These are phyloP conservation scores for Phytophthora sp. DNA, from an alignment of 352 stramenopile species.

Conservation along the genomic window DNA sequence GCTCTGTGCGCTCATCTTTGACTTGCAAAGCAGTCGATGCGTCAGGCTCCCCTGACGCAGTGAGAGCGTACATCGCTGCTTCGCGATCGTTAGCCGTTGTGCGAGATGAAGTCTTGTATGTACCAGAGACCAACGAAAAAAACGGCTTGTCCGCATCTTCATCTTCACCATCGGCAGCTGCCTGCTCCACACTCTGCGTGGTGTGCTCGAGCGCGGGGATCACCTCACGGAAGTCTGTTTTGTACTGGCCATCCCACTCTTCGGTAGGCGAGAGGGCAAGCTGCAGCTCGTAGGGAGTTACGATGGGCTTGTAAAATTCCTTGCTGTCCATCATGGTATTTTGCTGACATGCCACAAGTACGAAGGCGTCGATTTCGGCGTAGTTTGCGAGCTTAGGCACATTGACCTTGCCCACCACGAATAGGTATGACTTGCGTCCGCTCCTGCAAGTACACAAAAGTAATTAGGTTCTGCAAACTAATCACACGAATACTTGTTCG, in stretches of 20 bases:
- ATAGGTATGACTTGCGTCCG: slow-evolving; percentile 95
- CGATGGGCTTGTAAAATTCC: slow-evolving; percentile 92
- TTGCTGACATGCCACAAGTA: slow-evolving; percentile 96
- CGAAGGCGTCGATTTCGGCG: slow-evolving; percentile 97
- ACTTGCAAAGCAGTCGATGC: slow-evolving; percentile 56
- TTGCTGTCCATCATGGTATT: slow-evolving; percentile 94
- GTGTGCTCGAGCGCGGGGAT: slow-evolving; percentile 60
- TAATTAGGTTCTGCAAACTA: not conserved
- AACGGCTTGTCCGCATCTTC: slow-evolving; percentile 72
- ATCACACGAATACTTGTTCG: not conserved
- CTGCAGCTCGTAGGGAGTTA: slow-evolving; percentile 96
- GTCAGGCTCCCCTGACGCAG: slow-evolving; percentile 26
- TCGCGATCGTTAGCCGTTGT: slow-evolving; percentile 9
- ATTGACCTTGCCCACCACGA: slow-evolving; percentile 98
- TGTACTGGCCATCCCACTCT: slow-evolving; percentile 90
- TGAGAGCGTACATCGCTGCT: slow-evolving; percentile 30
- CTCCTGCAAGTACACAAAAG: slow-evolving; percentile 52
- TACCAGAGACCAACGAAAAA: slow-evolving; percentile 84
- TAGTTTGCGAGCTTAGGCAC: slow-evolving; percentile 98
- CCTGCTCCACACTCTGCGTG: slow-evolving; percentile 37
- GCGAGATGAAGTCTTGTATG: slow-evolving; percentile 58
- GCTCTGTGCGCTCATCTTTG: slow-evolving; percentile 58
- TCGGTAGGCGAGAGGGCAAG: slow-evolving; percentile 89
- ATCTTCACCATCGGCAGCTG: slow-evolving; percentile 21
- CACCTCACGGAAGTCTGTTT: slow-evolving; percentile 86